These are phyloP conservation scores for Primulina huaijiensis DNA, from an alignment of 257 asterid genomes.

Conservation along the genomic window DNA sequence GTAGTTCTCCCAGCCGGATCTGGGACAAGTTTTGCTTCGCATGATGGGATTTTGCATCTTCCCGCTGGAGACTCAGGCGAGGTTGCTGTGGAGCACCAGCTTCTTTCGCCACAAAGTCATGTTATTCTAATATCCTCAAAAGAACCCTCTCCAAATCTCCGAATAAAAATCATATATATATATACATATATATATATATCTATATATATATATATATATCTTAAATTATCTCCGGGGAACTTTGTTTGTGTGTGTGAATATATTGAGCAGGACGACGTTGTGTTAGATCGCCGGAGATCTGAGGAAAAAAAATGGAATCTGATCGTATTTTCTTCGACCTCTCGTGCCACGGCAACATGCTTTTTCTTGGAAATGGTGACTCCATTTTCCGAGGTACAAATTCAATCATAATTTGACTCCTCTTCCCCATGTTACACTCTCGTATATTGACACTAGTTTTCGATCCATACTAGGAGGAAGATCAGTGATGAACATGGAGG, in stretches of 20 bases:
- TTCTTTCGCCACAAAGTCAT: constrained; percentile 99
- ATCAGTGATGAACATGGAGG: constrained; percentile 69
- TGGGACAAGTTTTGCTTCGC: constrained; percentile 49
- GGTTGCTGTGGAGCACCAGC: constrained; percentile 97
- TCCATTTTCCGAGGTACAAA: constrained; percentile 63
- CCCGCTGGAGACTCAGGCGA: constrained; percentile 90
- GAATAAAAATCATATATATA: constrained; percentile 1
- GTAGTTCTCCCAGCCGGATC: constrained; percentile 40
- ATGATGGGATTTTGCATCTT: constrained; percentile 96
- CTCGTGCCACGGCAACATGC: constrained; percentile 65
- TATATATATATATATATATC: constrained; percentile 19
- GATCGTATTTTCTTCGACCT: constrained; percentile 73
- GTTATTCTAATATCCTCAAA: constrained; percentile 48
- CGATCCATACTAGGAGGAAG: constrained; percentile 38
- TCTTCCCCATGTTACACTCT: not conserved
- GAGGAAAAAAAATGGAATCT: constrained; percentile 55
- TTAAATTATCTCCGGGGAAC: constrained; percentile 25
- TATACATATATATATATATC: no score
- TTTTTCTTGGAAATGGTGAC: constrained; percentile 63
- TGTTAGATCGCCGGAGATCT: constrained; percentile 37
- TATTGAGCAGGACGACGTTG: constrained; percentile 10
- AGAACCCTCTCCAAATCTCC: constrained; percentile 14
- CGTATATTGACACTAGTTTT: not conserved
- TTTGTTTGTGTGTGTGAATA: constrained; percentile 19
- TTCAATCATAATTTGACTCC: not conserved